phyloP scores from a whole-genome alignment of 2,329 filamentous ascomycete genomes.

The Penicillium oxalicum region DNA sequence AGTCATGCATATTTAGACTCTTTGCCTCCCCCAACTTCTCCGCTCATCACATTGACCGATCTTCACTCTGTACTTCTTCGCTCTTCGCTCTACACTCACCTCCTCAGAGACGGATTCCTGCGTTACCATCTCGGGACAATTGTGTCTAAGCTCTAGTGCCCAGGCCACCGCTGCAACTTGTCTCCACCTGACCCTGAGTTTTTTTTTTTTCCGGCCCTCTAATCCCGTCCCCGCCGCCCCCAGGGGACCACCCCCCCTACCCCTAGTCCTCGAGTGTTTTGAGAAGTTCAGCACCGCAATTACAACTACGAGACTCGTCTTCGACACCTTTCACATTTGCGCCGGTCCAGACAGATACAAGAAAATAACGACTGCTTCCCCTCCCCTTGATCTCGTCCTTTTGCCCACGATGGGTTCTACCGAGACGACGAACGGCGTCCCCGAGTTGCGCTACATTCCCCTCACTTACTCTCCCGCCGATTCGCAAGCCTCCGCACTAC shows the following conservation, averaged over 20 bases:
- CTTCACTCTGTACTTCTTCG: not conserved
- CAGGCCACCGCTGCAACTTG: constrained; percentile 4
- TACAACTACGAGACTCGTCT: not conserved
- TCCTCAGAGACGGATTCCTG: no score
- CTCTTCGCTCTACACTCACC: no score
- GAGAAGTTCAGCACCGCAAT: not conserved
- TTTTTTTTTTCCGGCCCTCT: constrained; percentile 1
- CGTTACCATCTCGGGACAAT: constrained; percentile 2
- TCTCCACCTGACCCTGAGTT: constrained; percentile 6
- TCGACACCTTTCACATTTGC: not conserved
- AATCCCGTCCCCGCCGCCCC: not conserved
- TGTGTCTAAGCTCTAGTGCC: not conserved
- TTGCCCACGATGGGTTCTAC: constrained; percentile 23
- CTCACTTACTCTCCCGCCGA: constrained; percentile 72
- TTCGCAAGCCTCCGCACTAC: constrained; percentile 70
- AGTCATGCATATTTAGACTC: not conserved
- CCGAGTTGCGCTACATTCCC: constrained; percentile 53
- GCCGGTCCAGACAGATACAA: not conserved
- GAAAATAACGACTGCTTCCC: not conserved
- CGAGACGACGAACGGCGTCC: constrained; percentile 11
- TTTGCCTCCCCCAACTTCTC: not conserved
- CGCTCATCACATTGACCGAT: constrained; percentile 8
- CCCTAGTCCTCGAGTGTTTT: no score
- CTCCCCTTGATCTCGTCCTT: constrained; percentile 3
- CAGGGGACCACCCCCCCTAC: not conserved